phyloP scores from a whole-genome alignment of 1,139 yeast genomes.

The Pichia terricola region DNA sequence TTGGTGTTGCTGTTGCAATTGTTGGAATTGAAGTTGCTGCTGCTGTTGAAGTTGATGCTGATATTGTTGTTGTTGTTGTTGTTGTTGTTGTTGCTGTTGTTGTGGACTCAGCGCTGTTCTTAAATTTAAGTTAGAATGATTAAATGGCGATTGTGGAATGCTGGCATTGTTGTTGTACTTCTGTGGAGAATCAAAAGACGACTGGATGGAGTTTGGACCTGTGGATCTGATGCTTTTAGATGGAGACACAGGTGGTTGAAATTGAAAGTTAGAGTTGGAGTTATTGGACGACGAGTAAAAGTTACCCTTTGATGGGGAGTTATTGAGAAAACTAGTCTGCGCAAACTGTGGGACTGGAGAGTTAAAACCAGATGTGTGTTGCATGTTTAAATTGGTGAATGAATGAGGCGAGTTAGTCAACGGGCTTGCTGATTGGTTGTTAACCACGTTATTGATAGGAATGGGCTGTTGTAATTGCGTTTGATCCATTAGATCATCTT shows the following conservation, averaged over 20 bases:
- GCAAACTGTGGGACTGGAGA: conserved; percentile 7
- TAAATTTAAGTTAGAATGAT: conserved; percentile 1
- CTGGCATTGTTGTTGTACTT: conserved; percentile 4
- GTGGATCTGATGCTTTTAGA: conserved; percentile 22
- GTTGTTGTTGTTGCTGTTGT: background rate
- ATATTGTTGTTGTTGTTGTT: background rate
- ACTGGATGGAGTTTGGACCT: conserved; percentile 19
- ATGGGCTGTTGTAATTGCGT: conserved; percentile 7
- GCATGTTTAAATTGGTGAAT: background rate
- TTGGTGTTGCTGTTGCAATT: conserved; percentile 3
- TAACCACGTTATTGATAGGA: conserved; percentile 3
- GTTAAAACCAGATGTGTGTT: conserved; percentile 8
- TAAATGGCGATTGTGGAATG: background rate
- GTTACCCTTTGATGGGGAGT: no score
- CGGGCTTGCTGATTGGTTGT: background rate
- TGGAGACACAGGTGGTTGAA: conserved; percentile 26
- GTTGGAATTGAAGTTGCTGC: conserved; percentile 18
- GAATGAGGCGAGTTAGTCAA: background rate
- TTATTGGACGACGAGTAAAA: no score
- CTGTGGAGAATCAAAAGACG: conserved; percentile 21
- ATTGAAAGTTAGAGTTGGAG: conserved; percentile 1
- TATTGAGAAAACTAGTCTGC: no score
- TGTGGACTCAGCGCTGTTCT: conserved; percentile 1
- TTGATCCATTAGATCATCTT: background rate
- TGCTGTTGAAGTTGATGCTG: conserved; percentile 13